Conservation (phyloP, 2,329 filamentous ascomycete genomes). For the Mycosphaerella sp. region DNA sequence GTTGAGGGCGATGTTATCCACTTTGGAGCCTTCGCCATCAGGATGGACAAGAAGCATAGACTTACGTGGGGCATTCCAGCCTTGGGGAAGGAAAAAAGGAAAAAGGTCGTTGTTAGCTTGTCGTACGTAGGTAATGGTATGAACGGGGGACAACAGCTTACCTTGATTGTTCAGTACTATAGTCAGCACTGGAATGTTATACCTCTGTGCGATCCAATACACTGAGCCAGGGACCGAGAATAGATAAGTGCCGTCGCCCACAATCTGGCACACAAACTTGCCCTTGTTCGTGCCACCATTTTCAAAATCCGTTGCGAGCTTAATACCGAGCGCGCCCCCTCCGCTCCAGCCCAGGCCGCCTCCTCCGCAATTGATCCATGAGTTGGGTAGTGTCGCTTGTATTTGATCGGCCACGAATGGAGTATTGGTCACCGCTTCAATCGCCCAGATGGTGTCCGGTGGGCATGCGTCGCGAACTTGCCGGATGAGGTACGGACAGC, state of each 20-base stretch:
- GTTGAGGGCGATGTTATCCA: conserved; percentile 58
- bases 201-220: conserved; percentile 62
- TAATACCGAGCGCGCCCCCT: conserved; percentile 67
- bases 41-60: conserved; percentile 61
- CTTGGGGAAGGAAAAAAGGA: conserved; percentile 20
- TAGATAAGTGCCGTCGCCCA: conserved; percentile 62
- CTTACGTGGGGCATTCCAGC: conserved; percentile 60
- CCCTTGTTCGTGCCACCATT: conserved; percentile 47
- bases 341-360: conserved; percentile 77
- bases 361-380: conserved; percentile 75
- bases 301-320: conserved; percentile 57
- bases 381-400: conserved; percentile 59
- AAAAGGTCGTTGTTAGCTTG: neutral
- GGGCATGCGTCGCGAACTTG: conserved; percentile 54
- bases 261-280: conserved; percentile 57
- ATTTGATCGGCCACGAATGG: conserved; percentile 63
- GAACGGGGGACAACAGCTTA: conserved; percentile 9
- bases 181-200: conserved; percentile 59
- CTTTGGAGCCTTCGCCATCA: conserved; percentile 54
- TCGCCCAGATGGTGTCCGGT: conserved; percentile 62
- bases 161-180: conserved; percentile 64
- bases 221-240: conserved; percentile 60
- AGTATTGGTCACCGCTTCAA: conserved; percentile 73
- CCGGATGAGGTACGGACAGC: conserved; percentile 50
- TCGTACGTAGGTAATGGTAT: neutral